A percentile compares a stretch with the other conserved stretches of the same genome.
Conservation (phyloP, 139 green algal species). For the Haematococcus sp. region DNA sequence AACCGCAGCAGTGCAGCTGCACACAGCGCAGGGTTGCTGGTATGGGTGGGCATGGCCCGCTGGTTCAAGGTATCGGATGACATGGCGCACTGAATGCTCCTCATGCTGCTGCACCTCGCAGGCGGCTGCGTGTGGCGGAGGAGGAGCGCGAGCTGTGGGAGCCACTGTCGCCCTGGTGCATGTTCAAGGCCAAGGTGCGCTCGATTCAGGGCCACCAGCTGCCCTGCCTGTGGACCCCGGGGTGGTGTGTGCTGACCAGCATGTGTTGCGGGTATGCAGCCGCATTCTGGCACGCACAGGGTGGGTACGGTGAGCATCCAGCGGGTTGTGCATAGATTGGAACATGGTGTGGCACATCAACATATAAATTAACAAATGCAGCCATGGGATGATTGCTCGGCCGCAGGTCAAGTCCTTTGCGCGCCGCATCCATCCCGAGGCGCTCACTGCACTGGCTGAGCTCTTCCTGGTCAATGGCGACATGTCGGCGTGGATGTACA, state of each 20-base stretch:
- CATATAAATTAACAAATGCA: too few species aligned
- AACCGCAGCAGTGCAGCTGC: neutral
- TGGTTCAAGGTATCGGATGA: too few species aligned
- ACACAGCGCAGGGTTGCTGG: neutral
- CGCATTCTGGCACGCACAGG: too few species aligned
- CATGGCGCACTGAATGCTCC: neutral
- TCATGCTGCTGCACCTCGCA: too few species aligned
- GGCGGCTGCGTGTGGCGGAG: neutral
- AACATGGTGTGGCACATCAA: too few species aligned
- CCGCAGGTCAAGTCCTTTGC: constrained; percentile 45
- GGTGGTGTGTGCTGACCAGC: neutral
- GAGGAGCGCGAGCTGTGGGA: constrained; percentile 31
- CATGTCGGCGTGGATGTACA: constrained; percentile 94
- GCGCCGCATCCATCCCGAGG: constrained; percentile 44
- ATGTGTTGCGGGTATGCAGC: too few species aligned
- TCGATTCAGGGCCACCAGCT: too few species aligned
- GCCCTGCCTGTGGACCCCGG: neutral
- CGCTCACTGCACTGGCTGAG: constrained; percentile 65
- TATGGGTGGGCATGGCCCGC: too few species aligned
- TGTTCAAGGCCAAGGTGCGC: constrained; percentile 44
- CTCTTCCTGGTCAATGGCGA: constrained; percentile 90
- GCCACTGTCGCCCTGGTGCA: constrained; percentile 58
- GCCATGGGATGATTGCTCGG: too few species aligned
- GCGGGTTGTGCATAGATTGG: too few species aligned
- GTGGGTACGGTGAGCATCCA: neutral